A percentile compares a stretch with the other conserved stretches of the same genome.
Evolutionary conservation across 257 asterid genomes (phyloP).

Genomic region (Solanum habrochaites): DNA sequence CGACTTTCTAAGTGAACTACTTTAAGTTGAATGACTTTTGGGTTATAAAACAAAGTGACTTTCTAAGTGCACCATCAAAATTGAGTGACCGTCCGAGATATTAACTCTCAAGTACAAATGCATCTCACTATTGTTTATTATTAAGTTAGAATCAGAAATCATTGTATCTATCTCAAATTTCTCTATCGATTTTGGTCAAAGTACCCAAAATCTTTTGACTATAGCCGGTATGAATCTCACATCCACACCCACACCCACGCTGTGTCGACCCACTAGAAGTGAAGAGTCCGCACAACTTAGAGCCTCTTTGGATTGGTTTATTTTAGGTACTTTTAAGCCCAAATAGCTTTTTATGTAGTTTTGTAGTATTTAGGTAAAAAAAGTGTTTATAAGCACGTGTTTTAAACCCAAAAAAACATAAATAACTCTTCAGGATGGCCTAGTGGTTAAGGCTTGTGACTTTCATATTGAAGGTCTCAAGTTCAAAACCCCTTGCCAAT

Average conservation of each 20-base stretch:
- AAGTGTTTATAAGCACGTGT: neutral
- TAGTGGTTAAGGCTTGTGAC: neutral
- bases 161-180: neutral
- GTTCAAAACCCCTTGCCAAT: neutral
- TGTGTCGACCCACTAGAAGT: neutral
- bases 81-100: neutral
- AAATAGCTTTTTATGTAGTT: neutral
- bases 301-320: neutral
- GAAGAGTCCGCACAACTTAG: neutral
- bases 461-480: neutral
- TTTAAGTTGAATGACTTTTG: neutral
- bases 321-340: neutral
- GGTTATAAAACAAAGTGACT: neutral
- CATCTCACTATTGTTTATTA: neutral
- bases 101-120: neutral
- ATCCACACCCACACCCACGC: neutral
- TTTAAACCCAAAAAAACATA: neutral
- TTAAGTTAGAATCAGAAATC: neutral
- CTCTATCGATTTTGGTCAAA: neutral
- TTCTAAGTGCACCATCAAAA: neutral
- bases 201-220: neutral
- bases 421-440: neutral
- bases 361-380: neutral
- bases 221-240: neutral
- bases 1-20: neutral